A percentile compares a stretch with the other conserved stretches of the same genome.
These are phyloP conservation scores for Chlorella vulgaris DNA, from an alignment of 139 green algal genomes.

Conservation along the genomic window DNA sequence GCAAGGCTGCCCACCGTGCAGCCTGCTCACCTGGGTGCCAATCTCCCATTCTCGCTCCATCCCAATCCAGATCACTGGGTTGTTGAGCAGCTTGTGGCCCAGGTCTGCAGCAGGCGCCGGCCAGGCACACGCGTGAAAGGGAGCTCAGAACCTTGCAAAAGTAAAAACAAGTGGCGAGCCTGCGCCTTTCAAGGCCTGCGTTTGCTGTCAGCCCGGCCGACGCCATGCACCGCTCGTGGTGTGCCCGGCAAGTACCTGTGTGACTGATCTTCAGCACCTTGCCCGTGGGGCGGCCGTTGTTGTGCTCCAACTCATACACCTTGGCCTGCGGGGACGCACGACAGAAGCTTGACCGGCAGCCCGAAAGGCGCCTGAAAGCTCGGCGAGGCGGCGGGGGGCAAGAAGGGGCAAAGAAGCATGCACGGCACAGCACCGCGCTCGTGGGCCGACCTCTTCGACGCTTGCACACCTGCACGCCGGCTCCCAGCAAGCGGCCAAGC, in stretches of 20 bases:
- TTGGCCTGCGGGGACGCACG: background rate
- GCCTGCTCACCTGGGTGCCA: background rate
- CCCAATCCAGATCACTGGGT: constrained; percentile 31
- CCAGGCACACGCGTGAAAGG: too few species aligned
- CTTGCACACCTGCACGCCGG: constrained; percentile 23
- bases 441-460: too few species aligned
- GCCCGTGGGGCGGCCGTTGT: constrained; percentile 28
- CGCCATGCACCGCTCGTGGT: too few species aligned
- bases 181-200: too few species aligned
- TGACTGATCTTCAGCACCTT: constrained; percentile 48
- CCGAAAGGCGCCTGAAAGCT: too few species aligned
- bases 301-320: constrained; percentile 30
- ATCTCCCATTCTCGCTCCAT: constrained; percentile 37
- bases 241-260: too few species aligned
- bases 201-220: too few species aligned
- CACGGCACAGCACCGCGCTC: too few species aligned
- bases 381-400: background rate
- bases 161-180: too few species aligned
- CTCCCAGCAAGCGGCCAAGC: constrained; percentile 33
- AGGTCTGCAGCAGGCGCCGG: constrained; percentile 36
- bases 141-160: too few species aligned
- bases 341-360: background rate
- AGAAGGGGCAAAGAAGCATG: too few species aligned
- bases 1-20: background rate
- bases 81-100: constrained; percentile 41